Evolutionary conservation across 2,329 filamentous ascomycete species (phyloP), one percentile per base, ranked within the genome.

Genomic region (Hirsutella thompsonii): DNA sequence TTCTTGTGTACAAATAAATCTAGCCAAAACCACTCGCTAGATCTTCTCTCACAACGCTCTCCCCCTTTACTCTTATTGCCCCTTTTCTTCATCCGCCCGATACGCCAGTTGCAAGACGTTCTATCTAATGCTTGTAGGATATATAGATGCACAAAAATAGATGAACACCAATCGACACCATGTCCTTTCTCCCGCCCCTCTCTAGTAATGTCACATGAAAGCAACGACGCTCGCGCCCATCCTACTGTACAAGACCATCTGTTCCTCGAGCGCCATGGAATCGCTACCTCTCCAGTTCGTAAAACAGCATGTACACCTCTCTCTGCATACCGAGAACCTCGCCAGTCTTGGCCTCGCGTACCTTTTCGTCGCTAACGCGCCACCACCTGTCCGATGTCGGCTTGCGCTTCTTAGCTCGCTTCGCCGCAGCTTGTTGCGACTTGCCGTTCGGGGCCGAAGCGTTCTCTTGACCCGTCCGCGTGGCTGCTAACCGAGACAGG

Each of bases 311-410:
- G 59, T 98, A 98, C 1, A 96, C 90, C 61, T 98, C 92, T 53
- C 81, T 82, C 62, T 95, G 88, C 88, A 95, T 94, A 8, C 79
- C 78, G 43, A 98, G 61, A 6, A 98, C 87, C 51, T 98, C 92
- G 41, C 73, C 77, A 5, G 89, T 96, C 67, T 89, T 94, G 49
- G 87, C 83, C 62, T 96, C 90, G 56, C 90, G 92, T 53, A 96
- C 78, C 62, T 93, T 94, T 49, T 98, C 92, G 58, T 98, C 92
- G 49, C 89, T 95, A 49, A 98, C 94, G 29, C 92, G 79, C 92
- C 92, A 98, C 92, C 92, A 98, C 48, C 61, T 79, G 54, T 93
- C 82, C 36, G 72, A 74, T 11, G 67, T 61, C 19, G 50, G 39
- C 54, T 76, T 79, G 45, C 73, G 76, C 50, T 75, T 79, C 47